These are phyloP conservation scores for Aspergillus sp. DNA, from an alignment of 2,329 filamentous ascomycete genomes.

Conservation along the genomic window DNA sequence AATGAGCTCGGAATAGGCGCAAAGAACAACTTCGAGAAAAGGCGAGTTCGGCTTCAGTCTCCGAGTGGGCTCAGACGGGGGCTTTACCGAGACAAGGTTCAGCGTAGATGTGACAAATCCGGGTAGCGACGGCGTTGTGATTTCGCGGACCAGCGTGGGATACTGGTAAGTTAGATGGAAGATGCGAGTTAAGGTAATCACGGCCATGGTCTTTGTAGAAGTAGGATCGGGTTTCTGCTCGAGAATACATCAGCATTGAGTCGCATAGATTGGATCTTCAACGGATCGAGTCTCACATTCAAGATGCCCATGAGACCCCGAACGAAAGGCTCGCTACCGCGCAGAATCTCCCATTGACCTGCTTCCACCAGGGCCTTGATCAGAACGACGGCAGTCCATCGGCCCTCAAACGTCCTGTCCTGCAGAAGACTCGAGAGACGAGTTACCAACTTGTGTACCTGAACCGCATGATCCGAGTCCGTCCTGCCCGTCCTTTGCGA, in stretches of 20 bases:
- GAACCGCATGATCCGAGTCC: slow-evolving; percentile 67
- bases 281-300: slow-evolving; percentile 56
- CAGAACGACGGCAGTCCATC: slow-evolving; percentile 77
- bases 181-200: slow-evolving; percentile 80
- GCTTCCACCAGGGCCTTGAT: slow-evolving; percentile 82
- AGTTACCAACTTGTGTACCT: slow-evolving; percentile 81
- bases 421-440: slow-evolving; percentile 77
- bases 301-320: slow-evolving; percentile 74
- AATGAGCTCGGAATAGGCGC: slow-evolving; percentile 72
- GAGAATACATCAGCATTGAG: slow-evolving; percentile 22
- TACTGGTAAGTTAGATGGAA: slow-evolving; percentile 82
- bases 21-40: slow-evolving; percentile 70
- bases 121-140: slow-evolving; percentile 81
- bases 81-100: slow-evolving; percentile 62
- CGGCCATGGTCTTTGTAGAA: slow-evolving; percentile 74
- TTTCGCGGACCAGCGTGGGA: slow-evolving; percentile 81
- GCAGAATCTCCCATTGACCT: slow-evolving; percentile 81
- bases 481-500: slow-evolving; percentile 63
- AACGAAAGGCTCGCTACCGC: slow-evolving; percentile 75
- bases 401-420: slow-evolving; percentile 73
- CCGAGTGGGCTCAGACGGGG: slow-evolving; percentile 38
- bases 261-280: background rate
- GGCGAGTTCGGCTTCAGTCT: slow-evolving; percentile 47
- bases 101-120: slow-evolving; percentile 75
- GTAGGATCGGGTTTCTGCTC: slow-evolving; percentile 74